A percentile compares a stretch with the other conserved stretches of the same genome.
phyloP scores from a whole-genome alignment of 306 rosid genomes.

The Acmispon strigosus region DNA sequence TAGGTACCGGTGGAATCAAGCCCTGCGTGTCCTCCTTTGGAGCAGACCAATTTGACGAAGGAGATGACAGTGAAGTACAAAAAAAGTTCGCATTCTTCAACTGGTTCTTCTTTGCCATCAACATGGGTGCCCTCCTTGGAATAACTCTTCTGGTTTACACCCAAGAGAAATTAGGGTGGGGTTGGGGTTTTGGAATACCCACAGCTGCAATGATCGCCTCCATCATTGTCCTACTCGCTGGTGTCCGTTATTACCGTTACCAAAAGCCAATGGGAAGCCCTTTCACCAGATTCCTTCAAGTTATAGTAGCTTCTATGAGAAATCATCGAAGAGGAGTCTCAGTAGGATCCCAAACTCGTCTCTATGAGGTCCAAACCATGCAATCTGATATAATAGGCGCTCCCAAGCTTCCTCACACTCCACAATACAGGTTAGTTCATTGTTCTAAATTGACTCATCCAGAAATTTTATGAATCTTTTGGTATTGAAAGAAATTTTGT shows the following conservation, averaged over 20 bases:
- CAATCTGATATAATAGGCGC: constrained; percentile 41
- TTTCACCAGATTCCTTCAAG: constrained; percentile 48
- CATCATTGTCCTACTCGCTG: constrained; percentile 21
- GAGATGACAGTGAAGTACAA: constrained; percentile 30
- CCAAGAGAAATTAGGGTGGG: constrained; percentile 39
- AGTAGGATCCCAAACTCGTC: background rate
- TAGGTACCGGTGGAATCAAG: constrained; percentile 61
- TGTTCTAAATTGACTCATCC: too few species aligned
- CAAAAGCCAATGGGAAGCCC: constrained; percentile 61
- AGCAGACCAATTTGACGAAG: constrained; percentile 59
- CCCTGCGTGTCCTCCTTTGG: constrained; percentile 66
- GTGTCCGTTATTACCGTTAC: constrained; percentile 33
- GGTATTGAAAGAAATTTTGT: too few species aligned
- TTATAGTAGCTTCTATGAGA: constrained; percentile 28
- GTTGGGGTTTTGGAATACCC: constrained; percentile 47
- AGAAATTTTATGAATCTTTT: too few species aligned
- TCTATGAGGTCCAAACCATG: constrained; percentile 38
- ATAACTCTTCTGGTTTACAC: constrained; percentile 41
- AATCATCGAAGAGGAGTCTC: constrained; percentile 38
- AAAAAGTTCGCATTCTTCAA: constrained; percentile 50
- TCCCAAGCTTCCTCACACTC: constrained; percentile 33
- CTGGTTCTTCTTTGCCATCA: constrained; percentile 58
- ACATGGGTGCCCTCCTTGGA: constrained; percentile 48
- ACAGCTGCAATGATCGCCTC: constrained; percentile 23
- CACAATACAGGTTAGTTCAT: constrained; percentile 31